Conservation (phyloP, 2,329 filamentous ascomycete genomes). For the Ilyonectria robusta region DNA sequence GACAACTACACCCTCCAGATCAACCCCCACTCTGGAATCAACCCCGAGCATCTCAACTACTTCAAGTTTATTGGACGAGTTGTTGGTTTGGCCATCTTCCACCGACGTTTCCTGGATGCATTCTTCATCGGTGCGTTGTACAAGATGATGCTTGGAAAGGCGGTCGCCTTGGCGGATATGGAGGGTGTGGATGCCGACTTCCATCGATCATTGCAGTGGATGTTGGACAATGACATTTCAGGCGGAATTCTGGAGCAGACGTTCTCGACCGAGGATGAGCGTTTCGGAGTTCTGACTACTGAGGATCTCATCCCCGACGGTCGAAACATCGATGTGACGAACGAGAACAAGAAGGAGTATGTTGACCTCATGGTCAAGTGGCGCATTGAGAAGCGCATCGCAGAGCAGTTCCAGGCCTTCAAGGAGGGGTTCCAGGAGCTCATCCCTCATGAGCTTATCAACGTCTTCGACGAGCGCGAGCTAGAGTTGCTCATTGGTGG, state of each 20-base stretch:
- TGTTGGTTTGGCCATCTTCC: constrained; percentile 97
- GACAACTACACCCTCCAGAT: constrained; percentile 99
- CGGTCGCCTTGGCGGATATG: constrained; percentile 94
- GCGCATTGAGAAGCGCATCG: constrained; percentile 98
- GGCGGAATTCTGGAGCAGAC: constrained; percentile 94
- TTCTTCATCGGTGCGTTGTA: constrained; percentile 99
- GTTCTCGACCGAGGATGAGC: constrained; percentile 97
- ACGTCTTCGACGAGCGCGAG: constrained; percentile 98
- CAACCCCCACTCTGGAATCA: constrained; percentile 99
- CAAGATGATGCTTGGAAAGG: constrained; percentile 98
- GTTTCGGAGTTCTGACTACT: constrained; percentile 93
- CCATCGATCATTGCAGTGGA: constrained; percentile 97
- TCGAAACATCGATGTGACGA: constrained; percentile 93
- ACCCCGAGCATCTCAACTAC: constrained; percentile 98
- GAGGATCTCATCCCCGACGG: constrained; percentile 95
- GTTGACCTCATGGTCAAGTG: constrained; percentile 99
- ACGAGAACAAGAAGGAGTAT: constrained; percentile 99
- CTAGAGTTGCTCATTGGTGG: constrained; percentile 96
- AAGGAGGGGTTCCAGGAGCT: constrained; percentile 98
- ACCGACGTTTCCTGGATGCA: constrained; percentile 95
- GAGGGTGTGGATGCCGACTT: constrained; percentile 99
- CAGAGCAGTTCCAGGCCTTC: constrained; percentile 98
- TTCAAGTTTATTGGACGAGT: constrained; percentile 99
- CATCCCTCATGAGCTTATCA: constrained; percentile 95
- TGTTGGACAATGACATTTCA: constrained; percentile 95